phyloP scores from a whole-genome alignment of 1,284 basidiomycete genomes.

The Hemileia vastatrix region DNA sequence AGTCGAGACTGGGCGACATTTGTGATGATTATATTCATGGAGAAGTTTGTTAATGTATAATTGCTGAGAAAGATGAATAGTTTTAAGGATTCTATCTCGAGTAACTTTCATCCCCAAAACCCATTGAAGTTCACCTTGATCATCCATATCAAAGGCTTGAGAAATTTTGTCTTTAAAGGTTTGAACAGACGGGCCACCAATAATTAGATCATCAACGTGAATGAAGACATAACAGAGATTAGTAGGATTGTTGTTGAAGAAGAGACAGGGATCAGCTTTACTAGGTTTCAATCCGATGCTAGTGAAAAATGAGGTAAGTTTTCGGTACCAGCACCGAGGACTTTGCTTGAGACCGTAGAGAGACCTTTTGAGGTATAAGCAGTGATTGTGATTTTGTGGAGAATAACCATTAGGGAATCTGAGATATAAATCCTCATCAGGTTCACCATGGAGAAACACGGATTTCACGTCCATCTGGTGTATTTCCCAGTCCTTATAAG shows the following conservation, averaged over 20 bases:
- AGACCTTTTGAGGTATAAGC: background rate
- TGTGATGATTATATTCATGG: background rate
- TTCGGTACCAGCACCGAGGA: no score
- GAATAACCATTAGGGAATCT: background rate
- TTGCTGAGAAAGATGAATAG: background rate
- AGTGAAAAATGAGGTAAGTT: constrained; percentile 6
- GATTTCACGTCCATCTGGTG: constrained; percentile 4
- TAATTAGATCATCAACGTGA: constrained; percentile 8
- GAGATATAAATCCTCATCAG: background rate
- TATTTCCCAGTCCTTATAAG: background rate
- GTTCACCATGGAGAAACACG: background rate
- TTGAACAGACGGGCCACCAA: background rate
- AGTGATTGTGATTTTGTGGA: background rate
- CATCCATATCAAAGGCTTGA: constrained; percentile 1
- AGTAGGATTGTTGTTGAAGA: background rate
- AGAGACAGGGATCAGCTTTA: background rate
- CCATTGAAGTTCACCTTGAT: background rate
- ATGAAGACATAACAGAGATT: background rate
- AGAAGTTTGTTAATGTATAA: background rate
- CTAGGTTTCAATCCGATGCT: background rate
- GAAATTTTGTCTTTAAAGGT: background rate
- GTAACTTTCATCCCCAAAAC: constrained; percentile 6
- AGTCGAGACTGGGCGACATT: background rate
- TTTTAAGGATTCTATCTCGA: no score
- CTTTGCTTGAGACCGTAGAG: no score